Base-by-base conservation (phyloP, 192 early-diverging fungal species). In the Gaertneriomyces sp. region DNA sequence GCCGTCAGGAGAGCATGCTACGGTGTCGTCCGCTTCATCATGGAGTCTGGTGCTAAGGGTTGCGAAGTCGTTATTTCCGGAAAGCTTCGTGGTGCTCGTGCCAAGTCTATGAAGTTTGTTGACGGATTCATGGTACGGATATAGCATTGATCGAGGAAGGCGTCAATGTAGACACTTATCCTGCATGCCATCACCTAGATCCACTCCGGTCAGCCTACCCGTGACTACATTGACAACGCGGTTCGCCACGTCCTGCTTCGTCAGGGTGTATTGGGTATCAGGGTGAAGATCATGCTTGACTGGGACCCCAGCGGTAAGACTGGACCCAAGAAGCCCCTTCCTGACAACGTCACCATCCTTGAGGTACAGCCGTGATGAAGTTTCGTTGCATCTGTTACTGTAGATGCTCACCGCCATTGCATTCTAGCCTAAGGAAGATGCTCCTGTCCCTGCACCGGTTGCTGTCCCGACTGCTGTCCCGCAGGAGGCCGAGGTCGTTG, bases 91-190 rank as follows among this genome's bases (percentile, higher is more conserved):
- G 96, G 90, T 79, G 94, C 94, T 66, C 96, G 96, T 93, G 96
- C 96, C 81, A 98, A 98, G 92, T 88, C 96, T 60, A 96, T 97
- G 96, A 98, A 98, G 90, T 98, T 98, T 82, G 85, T 88, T 77
- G 94, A 97, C 74, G 96, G 96, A 69, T 97, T 98, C 90, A 96
- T 98, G 94, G 67, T 79, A 17, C 9, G 74, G 66, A 14, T 7
- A 6, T 50, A 4, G 38, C 9, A 55, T 19, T 20, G 61, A 51
- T 45, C 25, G 25, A 33, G 2, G 25, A 33, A 33, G 25, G 25
- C 25, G 25, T 2, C 41, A 45, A n/a, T 61, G 2, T 6, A 7
- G 19, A 19, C 45, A 39, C 4, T 61, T 17, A 14, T 54, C 8
- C 66, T 47, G 44, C 43, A 33, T 33, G 25, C 25, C 25, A 33